phyloP scores from a whole-genome alignment of 1,284 basidiomycete genomes.

The Cutaneotrichosporon arboriforme region DNA sequence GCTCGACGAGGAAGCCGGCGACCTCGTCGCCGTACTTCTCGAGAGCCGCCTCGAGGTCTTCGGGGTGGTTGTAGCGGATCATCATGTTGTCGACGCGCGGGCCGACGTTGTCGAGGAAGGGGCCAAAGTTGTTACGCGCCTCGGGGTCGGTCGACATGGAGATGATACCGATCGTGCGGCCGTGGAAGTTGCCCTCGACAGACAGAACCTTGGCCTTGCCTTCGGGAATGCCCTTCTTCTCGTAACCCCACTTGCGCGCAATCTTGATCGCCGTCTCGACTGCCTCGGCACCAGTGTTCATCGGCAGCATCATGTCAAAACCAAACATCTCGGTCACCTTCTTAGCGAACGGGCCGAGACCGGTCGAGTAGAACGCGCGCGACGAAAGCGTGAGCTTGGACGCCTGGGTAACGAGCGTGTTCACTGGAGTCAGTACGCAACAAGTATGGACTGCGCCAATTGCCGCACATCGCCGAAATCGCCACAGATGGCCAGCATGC shows the following conservation, averaged over 20 bases:
- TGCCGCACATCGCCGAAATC: no score
- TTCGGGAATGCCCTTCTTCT: constrained; percentile 74
- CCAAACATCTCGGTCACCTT: constrained; percentile 77
- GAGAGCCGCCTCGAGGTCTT: constrained; percentile 76
- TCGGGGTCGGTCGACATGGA: constrained; percentile 95
- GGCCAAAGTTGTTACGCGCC: constrained; percentile 79
- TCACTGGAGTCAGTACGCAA: constrained; percentile 61
- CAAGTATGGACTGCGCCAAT: no score
- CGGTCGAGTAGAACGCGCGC: constrained; percentile 91
- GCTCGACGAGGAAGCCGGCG: constrained; percentile 92
- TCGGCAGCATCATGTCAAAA: constrained; percentile 94
- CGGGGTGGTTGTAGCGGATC: constrained; percentile 76
- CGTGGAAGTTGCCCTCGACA: constrained; percentile 91
- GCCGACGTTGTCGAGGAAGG: constrained; percentile 80
- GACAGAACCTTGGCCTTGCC: constrained; percentile 84
- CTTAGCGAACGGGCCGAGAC: constrained; percentile 83
- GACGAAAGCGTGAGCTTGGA: constrained; percentile 88
- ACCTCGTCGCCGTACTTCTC: constrained; percentile 75
- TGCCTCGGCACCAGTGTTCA: constrained; percentile 99
- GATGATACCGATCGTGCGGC: constrained; percentile 84
- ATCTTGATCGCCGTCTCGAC: constrained; percentile 81
- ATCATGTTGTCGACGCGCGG: constrained; percentile 55
- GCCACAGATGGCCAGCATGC: no score
- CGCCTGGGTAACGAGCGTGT: constrained; percentile 76
- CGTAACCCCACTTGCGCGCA: constrained; percentile 85